Evolutionary conservation across 1,284 basidiomycete species (phyloP).

Genomic region (Golubevia pallescens): DNA sequence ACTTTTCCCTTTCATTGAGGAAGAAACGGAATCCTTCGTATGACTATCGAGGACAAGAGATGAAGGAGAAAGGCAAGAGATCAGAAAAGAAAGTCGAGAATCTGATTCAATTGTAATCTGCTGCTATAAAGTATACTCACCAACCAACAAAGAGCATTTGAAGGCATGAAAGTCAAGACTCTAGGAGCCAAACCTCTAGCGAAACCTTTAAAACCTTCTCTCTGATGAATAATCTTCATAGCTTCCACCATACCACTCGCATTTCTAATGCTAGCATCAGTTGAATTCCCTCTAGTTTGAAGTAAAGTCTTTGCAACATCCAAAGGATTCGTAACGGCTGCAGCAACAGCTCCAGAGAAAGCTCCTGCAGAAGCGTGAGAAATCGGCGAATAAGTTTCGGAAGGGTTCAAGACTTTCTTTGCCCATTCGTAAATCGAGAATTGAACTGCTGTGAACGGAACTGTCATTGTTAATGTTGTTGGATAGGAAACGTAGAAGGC

Average conservation of each 20-base stretch:
- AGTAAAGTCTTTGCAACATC: conserved; percentile 98
- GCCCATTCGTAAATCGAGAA: conserved; percentile 96
- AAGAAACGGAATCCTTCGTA: conserved; percentile 63
- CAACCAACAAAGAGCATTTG: conserved; percentile 96
- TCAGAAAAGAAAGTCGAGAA: not conserved
- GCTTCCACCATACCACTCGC: conserved; percentile 87
- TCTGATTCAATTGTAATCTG: no score
- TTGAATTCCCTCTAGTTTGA: conserved; percentile 87
- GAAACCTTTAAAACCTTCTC: conserved; percentile 86
- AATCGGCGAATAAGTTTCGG: conserved; percentile 82
- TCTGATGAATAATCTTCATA: conserved; percentile 81
- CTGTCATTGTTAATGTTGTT: conserved; percentile 93
- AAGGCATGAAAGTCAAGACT: conserved; percentile 93
- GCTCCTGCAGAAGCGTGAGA: conserved; percentile 92
- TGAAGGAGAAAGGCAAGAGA: not conserved
- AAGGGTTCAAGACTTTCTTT: conserved; percentile 85
- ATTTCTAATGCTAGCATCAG: conserved; percentile 81
- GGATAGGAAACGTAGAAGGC: conserved; percentile 99
- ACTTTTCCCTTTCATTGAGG: conserved; percentile 32
- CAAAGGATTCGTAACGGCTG: conserved; percentile 91
- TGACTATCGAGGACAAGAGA: conserved; percentile 16
- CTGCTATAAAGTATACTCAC: conserved; percentile 11
- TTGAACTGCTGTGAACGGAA: conserved; percentile 97
- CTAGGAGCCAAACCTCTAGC: conserved; percentile 85
- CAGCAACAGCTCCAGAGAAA: conserved; percentile 89